Base-by-base conservation (phyloP, 805 yeast genomes). In the Tetrapisispora arboricola region DNA sequence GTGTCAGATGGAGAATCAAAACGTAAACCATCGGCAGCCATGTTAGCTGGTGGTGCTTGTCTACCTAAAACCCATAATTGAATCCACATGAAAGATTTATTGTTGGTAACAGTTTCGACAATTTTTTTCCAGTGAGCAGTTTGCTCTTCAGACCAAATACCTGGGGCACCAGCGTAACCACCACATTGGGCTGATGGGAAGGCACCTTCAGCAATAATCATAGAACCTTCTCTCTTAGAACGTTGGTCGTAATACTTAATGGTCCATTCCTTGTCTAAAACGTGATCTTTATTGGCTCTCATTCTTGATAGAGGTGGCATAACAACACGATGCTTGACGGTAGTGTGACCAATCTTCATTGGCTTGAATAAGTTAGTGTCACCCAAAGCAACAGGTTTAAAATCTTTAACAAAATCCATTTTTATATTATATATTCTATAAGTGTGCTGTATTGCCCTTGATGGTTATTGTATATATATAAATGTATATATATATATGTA, bases 151-250 rank as follows among this genome's bases (percentile, higher is more conserved):
- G 61, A 66, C 60, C 65, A 68, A 38, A 77, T 66, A 49, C 78
- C 77, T 19, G 84, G 81, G 4, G 65, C 71, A 24, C 56, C 44
- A n/a, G 55, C 57, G 44, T 63, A 66, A 19, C 72, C 64, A 37
- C 78, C 73, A 30, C 63, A 57, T 41, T 54, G 61, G 1, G 61
- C 51, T 12, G 75, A 61, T n/a, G 68, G 67, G 49, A 66, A 67
- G 1, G 80, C 70, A 12, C 77, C 85, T 55, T 80, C 87, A 8
- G 80, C 61, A 47, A 76, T 70, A 25, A 79, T 46, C 45, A 81
- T 58, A 15, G 83, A 70, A 16, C 86, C 86, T 16, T 73, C 72
- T 42, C 61, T 59, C 36, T 61, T 51, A 0, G 84, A 69, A 49
- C 84, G 66, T 49, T 76, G 75, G 21, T 54, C 64, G 51, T 81